phyloP scores from a whole-genome alignment of 78 protist species.

The Cavenderia fasciculata region DNA sequence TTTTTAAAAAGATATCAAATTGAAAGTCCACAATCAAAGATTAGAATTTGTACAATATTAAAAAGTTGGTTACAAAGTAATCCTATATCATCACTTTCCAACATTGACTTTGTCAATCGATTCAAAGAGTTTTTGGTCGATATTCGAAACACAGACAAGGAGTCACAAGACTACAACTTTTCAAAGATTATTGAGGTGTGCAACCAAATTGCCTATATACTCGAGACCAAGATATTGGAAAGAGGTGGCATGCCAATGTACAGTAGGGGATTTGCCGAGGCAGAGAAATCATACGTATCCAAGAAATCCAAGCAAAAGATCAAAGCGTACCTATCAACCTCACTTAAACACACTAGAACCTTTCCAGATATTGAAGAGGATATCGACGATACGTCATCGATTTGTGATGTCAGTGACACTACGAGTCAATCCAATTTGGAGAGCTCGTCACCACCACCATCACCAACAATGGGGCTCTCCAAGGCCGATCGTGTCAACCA shows the following conservation, averaged over 20 bases:
- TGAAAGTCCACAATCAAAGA: constrained; percentile 71
- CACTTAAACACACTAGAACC: constrained; percentile 11
- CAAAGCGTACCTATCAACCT: constrained; percentile 40
- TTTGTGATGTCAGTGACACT: too few species aligned
- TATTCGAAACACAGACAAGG: neutral
- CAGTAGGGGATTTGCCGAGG: neutral
- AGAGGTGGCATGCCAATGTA: neutral
- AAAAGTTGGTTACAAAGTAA: constrained; percentile 59
- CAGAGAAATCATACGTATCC: constrained; percentile 22
- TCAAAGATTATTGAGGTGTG: neutral
- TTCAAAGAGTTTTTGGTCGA: constrained; percentile 56
- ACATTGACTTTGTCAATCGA: neutral
- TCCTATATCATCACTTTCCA: constrained; percentile 51
- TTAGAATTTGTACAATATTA: constrained; percentile 67
- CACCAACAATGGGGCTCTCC: neutral
- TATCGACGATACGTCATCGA: too few species aligned
- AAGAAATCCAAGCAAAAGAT: constrained; percentile 36
- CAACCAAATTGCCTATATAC: neutral
- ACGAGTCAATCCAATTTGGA: neutral
- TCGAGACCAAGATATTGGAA: neutral
- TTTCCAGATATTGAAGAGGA: neutral
- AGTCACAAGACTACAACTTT: neutral
- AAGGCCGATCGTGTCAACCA: neutral
- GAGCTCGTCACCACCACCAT: neutral
- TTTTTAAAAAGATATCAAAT: constrained; percentile 22